A percentile compares a stretch with the other conserved stretches of the same genome.
phyloP scores from a whole-genome alignment of 805 yeast genomes.

The Metschnikowia vanudenii region DNA sequence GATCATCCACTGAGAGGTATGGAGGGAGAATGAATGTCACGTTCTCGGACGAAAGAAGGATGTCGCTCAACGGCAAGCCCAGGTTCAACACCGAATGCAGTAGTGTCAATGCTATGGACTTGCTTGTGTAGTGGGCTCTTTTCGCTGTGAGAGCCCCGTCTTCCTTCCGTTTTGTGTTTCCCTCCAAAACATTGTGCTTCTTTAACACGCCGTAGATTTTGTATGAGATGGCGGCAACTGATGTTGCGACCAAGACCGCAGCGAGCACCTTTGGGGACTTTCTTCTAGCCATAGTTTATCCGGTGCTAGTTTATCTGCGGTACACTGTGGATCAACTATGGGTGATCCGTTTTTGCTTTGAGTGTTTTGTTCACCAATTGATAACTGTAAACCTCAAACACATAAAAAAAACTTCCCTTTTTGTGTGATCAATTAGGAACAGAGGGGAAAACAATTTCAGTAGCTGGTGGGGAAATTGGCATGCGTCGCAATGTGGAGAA shows the following conservation, averaged over 20 bases:
- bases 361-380: not conserved
- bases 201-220: constrained; percentile 28
- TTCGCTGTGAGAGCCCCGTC: constrained; percentile 1
- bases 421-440: not conserved
- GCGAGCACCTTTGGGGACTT: constrained; percentile 31
- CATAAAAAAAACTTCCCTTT: no score
- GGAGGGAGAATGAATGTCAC: constrained; percentile 47
- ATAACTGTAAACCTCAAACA: no score
- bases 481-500: not conserved
- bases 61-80: constrained; percentile 38
- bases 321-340: no score
- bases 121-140: constrained; percentile 23
- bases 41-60: constrained; percentile 36
- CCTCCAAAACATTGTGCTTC: not conserved
- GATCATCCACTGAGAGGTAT: constrained; percentile 39
- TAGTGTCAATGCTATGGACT: constrained; percentile 41
- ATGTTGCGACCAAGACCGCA: constrained; percentile 36
- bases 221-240: constrained; percentile 34
- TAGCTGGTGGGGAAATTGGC: not conserved
- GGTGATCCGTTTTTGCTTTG: no score
- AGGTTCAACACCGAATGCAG: constrained; percentile 40
- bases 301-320: no score
- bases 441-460: no score
- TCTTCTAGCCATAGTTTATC: constrained; percentile 17
- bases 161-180: not conserved